Conservation (phyloP, 2,329 filamentous ascomycete genomes). For the Colletotrichum brevisporum region DNA sequence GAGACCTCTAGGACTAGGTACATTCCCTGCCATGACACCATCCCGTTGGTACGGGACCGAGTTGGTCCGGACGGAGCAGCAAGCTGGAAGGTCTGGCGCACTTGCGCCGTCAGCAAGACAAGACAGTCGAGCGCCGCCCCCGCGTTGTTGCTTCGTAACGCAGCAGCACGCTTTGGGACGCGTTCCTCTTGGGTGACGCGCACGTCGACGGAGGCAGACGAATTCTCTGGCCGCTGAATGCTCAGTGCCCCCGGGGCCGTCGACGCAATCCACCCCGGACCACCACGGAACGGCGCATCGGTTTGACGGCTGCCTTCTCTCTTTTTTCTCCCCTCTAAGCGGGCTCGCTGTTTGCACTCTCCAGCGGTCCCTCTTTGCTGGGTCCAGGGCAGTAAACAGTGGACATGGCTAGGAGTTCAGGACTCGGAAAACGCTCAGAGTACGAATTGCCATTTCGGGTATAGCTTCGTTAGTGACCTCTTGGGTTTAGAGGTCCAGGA, state of each 20-base stretch:
- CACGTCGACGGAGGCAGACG: constrained; percentile 29
- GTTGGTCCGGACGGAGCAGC: too few relatives aligned
- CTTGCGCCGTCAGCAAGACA: too few relatives aligned
- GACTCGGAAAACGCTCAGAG: constrained; percentile 15
- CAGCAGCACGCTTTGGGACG: too few relatives aligned
- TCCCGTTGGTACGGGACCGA: too few relatives aligned
- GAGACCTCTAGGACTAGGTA: too few relatives aligned
- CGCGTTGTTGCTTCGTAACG: too few relatives aligned
- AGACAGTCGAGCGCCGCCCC: too few relatives aligned
- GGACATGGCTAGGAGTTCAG: constrained; percentile 11
- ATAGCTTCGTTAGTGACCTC: not conserved
- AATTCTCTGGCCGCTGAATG: constrained; percentile 31
- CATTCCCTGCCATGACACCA: too few relatives aligned
- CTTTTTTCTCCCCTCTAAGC: not conserved
- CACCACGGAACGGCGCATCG: constrained; percentile 21
- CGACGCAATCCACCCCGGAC: constrained; percentile 29
- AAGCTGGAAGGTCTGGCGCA: too few relatives aligned
- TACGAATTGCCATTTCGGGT: constrained; percentile 18
- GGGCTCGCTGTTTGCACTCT: not conserved
- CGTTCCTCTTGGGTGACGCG: not conserved
- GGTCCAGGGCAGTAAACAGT: not conserved
- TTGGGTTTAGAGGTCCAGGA: too few relatives aligned
- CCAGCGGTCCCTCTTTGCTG: not conserved
- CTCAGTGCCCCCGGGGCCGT: constrained; percentile 1
- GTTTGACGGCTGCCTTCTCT: constrained; percentile 32